Conservation (phyloP, 805 yeast species). For the Citeromyces matritensis region DNA sequence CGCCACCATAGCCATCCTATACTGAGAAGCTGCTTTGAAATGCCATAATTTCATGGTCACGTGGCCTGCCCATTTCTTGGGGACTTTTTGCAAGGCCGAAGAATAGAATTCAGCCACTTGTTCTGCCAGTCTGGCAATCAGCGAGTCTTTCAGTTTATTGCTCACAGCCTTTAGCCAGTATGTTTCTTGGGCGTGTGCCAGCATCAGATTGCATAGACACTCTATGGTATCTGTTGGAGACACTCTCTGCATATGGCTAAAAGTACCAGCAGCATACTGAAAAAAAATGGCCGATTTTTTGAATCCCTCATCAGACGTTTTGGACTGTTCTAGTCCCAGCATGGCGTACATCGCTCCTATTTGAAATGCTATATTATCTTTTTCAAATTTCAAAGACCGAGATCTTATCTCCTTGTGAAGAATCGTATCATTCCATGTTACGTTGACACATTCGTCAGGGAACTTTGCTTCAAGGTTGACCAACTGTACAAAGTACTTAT, state of each 20-base stretch:
- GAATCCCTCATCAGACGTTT: slow-evolving; percentile 34
- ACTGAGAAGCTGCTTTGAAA: slow-evolving; percentile 59
- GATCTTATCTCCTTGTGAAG: slow-evolving; percentile 10
- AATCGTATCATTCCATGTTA: slow-evolving; percentile 61
- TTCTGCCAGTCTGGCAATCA: slow-evolving; percentile 47
- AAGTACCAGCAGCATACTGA: slow-evolving; percentile 62
- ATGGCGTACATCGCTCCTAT: slow-evolving; percentile 50
- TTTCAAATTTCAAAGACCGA: slow-evolving; percentile 41
- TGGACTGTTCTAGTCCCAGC: slow-evolving; percentile 30
- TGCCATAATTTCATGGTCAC: slow-evolving; percentile 44
- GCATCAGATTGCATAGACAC: slow-evolving; percentile 34
- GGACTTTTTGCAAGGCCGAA: slow-evolving; percentile 23
- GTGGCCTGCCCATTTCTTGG: slow-evolving; percentile 51
- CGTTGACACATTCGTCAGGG: slow-evolving; percentile 42
- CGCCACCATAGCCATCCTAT: slow-evolving; percentile 38
- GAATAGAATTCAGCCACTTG: slow-evolving; percentile 47
- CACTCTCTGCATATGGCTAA: slow-evolving; percentile 17
- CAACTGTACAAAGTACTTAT: slow-evolving; percentile 32
- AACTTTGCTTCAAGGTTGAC: slow-evolving; percentile 34
- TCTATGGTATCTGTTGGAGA: slow-evolving; percentile 28
- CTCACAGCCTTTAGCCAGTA: slow-evolving; percentile 64
- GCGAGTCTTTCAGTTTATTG: slow-evolving; percentile 35
- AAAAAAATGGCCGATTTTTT: slow-evolving; percentile 49
- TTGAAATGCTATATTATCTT: slow-evolving; percentile 49
- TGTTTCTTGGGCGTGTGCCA: slow-evolving; percentile 82